Conservation (phyloP, 164 flowering plant genomes). For the Warburgia ugandensis region DNA sequence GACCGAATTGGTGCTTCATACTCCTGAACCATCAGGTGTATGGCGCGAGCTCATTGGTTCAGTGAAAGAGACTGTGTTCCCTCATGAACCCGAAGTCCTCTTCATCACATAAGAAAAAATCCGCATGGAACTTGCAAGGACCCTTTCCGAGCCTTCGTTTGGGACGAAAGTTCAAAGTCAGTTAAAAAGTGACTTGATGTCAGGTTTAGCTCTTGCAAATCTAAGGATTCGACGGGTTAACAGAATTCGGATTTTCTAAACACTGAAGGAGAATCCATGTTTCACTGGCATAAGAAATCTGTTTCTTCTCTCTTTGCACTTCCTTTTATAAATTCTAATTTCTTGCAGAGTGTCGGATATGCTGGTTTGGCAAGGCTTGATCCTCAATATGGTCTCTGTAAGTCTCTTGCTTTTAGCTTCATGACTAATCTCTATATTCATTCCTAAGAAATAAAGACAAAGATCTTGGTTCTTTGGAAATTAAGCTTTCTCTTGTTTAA, state of each 20-base stretch:
- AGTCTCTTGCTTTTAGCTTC: conserved; percentile 18
- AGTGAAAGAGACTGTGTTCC: conserved; percentile 24
- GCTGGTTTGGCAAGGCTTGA: conserved; percentile 79
- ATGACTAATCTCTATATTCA: not conserved
- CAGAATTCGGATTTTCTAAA: not conserved
- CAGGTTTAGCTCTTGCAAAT: conserved; percentile 78
- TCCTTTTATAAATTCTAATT: not conserved
- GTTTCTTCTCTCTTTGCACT: too few relatives aligned
- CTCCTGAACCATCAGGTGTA: conserved; percentile 51
- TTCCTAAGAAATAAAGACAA: not conserved
- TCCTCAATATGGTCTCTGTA: conserved; percentile 93
- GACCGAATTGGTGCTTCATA: conserved; percentile 30
- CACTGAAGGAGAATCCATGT: too few relatives aligned
- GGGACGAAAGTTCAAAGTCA: conserved; percentile 50
- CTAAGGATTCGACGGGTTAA: conserved; percentile 82
- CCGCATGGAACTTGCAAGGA: conserved; percentile 17
- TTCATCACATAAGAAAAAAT: conserved; percentile 12
- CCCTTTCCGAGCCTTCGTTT: conserved; percentile 66
- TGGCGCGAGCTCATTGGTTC: conserved; percentile 29
- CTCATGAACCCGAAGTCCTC: conserved; percentile 19
- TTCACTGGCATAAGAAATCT: too few relatives aligned
- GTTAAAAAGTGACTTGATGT: conserved; percentile 56
- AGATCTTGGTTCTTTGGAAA: not conserved
- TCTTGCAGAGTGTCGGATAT: conserved; percentile 75
- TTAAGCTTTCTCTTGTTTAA: not conserved